A percentile compares a stretch with the other conserved stretches of the same genome.
These are phyloP conservation scores for Rutstroemia sp. DNA, from an alignment of 2,329 filamentous ascomycete genomes.

Conservation along the genomic window DNA sequence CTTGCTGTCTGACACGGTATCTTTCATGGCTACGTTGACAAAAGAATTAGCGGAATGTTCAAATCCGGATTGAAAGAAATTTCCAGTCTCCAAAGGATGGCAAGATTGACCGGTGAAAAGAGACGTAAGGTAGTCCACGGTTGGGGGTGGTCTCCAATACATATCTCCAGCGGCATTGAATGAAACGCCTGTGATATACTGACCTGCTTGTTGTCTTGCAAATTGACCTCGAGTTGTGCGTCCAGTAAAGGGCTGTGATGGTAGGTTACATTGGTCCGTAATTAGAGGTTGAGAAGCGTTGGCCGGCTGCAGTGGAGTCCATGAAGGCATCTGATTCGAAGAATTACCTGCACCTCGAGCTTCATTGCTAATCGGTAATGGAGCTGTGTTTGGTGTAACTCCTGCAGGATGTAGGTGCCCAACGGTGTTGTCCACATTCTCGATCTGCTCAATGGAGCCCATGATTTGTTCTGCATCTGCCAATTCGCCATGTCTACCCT, in stretches of 20 bases:
- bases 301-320: neutral
- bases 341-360: neutral
- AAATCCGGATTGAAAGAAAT: neutral
- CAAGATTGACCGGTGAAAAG: conserved; percentile 11
- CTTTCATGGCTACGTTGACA: conserved; percentile 17
- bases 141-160: conserved; percentile 6
- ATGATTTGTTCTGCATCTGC: conserved; percentile 7
- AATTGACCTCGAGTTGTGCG: conserved; percentile 24
- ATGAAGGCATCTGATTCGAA: neutral
- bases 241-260: conserved; percentile 5
- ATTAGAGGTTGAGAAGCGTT: neutral
- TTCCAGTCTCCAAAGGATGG: conserved; percentile 4
- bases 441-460: conserved; percentile 1
- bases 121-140: conserved; percentile 10
- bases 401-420: neutral
- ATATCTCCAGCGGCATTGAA: conserved; percentile 1
- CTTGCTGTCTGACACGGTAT: neutral
- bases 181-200: conserved; percentile 21
- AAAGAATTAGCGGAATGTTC: conserved; percentile 10
- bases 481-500: conserved; percentile 13
- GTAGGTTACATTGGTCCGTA: neutral
- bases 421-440: conserved; percentile 7
- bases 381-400: neutral
- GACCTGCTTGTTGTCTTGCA: conserved; percentile 27
- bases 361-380: neutral